Evolutionary conservation across 2,329 filamentous ascomycete genomes (phyloP).

Genomic region (Talaromyces rugulosus): DNA sequence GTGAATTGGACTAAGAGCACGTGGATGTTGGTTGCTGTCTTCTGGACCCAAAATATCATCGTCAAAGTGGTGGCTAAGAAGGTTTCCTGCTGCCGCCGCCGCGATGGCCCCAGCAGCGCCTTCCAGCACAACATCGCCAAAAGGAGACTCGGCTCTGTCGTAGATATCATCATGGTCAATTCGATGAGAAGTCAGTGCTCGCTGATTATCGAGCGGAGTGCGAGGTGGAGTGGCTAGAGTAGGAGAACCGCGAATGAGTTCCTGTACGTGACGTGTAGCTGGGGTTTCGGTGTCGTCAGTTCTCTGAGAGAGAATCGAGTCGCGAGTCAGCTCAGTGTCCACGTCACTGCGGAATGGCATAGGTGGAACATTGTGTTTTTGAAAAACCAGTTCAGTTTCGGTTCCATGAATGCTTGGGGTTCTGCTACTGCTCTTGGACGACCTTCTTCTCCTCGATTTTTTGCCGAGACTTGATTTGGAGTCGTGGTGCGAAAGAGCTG

Average conservation of each 20-base stretch:
- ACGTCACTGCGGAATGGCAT: constrained; percentile 88
- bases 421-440: constrained; percentile 49
- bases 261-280: constrained; percentile 58
- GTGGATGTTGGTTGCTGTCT: constrained; percentile 53
- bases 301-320: constrained; percentile 78
- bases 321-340: constrained; percentile 80
- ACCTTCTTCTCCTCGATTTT: constrained; percentile 38
- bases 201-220: constrained; percentile 44
- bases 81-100: constrained; percentile 34
- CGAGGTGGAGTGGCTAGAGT: constrained; percentile 59
- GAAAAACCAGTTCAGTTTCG: constrained; percentile 52
- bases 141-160: constrained; percentile 30
- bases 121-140: constrained; percentile 21
- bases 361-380: constrained; percentile 63
- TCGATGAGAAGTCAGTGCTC: constrained; percentile 25
- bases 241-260: constrained; percentile 61
- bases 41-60: constrained; percentile 46
- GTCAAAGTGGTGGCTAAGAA: constrained; percentile 39
- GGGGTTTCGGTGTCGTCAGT: constrained; percentile 69
- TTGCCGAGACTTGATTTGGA: constrained; percentile 56
- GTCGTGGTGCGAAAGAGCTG: constrained; percentile 61
- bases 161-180: constrained; percentile 19
- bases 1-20: constrained; percentile 81
- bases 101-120: constrained; percentile 36
- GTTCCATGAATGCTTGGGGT: constrained; percentile 52